Evolutionary conservation across 1,284 basidiomycete genomes (phyloP), one percentile per base, ranked within the genome.

Genomic region (Entoloma clypeatum): DNA sequence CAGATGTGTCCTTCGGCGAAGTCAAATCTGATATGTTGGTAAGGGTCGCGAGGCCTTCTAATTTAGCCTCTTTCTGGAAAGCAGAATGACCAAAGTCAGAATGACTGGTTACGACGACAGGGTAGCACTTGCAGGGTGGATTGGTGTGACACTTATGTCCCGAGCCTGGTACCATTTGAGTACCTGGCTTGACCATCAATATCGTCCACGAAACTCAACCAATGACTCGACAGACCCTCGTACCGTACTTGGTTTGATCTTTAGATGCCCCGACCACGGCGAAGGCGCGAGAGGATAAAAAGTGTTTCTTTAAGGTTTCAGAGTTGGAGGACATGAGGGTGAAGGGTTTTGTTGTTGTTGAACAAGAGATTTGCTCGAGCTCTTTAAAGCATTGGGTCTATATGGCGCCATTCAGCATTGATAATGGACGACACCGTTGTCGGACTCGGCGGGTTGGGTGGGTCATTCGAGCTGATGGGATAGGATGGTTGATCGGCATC

Each of bases 221-320:
- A 37, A 30, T 37, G 29, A 25, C 18, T 3, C 27, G 19, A 41
- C 65, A 41, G 38, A 81, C 86, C 74, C 80, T 85, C 36, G 81
- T 86, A 7, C 85, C 86, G 56, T 68, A 86, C 65, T 90, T 90
- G 43, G 67, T 68, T 52, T 75, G 72, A 60, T 89, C 81, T 50
- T 81, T 87, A 27, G 84, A 88, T 4, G 86, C 86, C 28, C 87
- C 87, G 9, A 88, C 77, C 23, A 90, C 86, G 24, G 86, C 86
- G 46, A 75, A 91, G 43, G 68, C 59, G 4, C 77, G 68, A 11
- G 77, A 74, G 2, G 75, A 70, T 26, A 88, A 58, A 62, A 90
- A 90, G 28, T 60, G 54, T 45, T 70, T 74, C 60, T 46, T 45
- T 17, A 58, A 46, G 36, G 50, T 50, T 14, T 51, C 49, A 17